Evolutionary conservation across 192 early-diverging fungal genomes (phyloP).

Genomic region (Linnemannia zychae): DNA sequence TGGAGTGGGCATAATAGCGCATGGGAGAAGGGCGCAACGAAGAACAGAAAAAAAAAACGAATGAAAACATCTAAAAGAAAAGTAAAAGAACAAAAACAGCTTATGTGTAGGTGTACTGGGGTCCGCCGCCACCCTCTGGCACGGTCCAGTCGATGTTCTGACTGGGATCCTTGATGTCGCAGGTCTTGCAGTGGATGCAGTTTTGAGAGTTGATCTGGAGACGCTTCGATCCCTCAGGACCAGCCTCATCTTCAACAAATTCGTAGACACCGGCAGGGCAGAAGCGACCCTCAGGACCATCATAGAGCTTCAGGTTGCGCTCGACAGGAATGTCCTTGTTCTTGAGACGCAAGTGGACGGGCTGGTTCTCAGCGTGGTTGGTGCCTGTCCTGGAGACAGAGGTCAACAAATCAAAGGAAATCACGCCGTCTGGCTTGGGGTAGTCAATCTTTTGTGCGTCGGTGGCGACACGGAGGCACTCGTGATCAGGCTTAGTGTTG

Average conservation of each 20-base stretch:
- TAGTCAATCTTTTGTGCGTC: constrained; percentile 88
- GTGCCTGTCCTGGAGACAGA: constrained; percentile 94
- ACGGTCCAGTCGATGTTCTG: constrained; percentile 99
- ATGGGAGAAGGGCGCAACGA: neutral
- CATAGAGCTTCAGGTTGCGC: constrained; percentile 87
- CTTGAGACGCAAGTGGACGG: constrained; percentile 88
- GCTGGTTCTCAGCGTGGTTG: constrained; percentile 95
- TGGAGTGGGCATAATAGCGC: constrained; percentile 7
- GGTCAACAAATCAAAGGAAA: constrained; percentile 96
- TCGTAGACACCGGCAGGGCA: constrained; percentile 99
- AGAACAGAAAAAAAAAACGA: neutral
- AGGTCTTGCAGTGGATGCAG: constrained; percentile 99
- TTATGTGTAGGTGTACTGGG: constrained; percentile 56
- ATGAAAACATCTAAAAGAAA: neutral
- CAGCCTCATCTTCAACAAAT: constrained; percentile 94
- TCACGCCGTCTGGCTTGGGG: constrained; percentile 95
- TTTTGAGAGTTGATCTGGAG: constrained; percentile 98
- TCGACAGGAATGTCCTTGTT: constrained; percentile 84
- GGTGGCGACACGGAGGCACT: constrained; percentile 79
- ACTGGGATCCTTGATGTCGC: constrained; percentile 99
- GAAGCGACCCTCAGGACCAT: constrained; percentile 95
- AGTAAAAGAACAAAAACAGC: constrained; percentile 10
- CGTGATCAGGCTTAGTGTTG: constrained; percentile 87
- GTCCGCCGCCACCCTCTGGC: constrained; percentile 70
- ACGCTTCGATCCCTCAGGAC: constrained; percentile 84